Conservation (phyloP, 306 rosid species). For the Dalbergia cultrata region DNA sequence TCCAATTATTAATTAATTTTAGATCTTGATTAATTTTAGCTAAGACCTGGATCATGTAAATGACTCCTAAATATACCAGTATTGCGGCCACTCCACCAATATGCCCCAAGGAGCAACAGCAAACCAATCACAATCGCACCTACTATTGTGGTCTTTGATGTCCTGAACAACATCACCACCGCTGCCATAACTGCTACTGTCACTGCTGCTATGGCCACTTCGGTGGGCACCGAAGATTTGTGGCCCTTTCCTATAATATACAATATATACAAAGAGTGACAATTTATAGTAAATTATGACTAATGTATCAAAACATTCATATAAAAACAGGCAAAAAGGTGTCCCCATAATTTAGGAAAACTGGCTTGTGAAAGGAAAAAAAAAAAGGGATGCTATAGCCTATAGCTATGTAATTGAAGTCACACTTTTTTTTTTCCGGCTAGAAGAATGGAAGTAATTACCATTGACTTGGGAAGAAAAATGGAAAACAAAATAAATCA, state of each 20-base stretch:
- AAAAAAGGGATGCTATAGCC: conserved; percentile 17
- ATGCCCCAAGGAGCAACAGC: conserved; percentile 80
- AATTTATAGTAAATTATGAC: conserved; percentile 52
- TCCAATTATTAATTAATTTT: conserved; percentile 43
- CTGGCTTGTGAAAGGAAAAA: not conserved
- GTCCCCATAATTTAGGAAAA: conserved; percentile 41
- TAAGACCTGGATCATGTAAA: conserved; percentile 66
- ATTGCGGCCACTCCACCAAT: conserved; percentile 75
- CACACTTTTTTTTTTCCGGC: not conserved
- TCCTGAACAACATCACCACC: conserved; percentile 70
- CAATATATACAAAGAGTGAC: conserved; percentile 72
- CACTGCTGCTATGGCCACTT: conserved; percentile 81
- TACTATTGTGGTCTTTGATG: conserved; percentile 68
- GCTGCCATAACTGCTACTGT: conserved; percentile 84
- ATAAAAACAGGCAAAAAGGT: conserved; percentile 43
- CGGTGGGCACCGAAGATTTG: conserved; percentile 75
- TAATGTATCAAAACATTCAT: conserved; percentile 42
- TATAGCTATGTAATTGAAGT: conserved; percentile 30
- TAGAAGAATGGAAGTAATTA: conserved; percentile 17
- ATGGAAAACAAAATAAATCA: not conserved
- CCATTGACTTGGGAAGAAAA: conserved; percentile 20
- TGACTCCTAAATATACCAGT: conserved; percentile 69
- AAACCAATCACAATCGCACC: conserved; percentile 77
- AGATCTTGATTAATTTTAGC: conserved; percentile 52
- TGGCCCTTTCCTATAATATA: conserved; percentile 86